phyloP scores from a whole-genome alignment of 345 rosid genomes.

The Microcos paniculata region DNA sequence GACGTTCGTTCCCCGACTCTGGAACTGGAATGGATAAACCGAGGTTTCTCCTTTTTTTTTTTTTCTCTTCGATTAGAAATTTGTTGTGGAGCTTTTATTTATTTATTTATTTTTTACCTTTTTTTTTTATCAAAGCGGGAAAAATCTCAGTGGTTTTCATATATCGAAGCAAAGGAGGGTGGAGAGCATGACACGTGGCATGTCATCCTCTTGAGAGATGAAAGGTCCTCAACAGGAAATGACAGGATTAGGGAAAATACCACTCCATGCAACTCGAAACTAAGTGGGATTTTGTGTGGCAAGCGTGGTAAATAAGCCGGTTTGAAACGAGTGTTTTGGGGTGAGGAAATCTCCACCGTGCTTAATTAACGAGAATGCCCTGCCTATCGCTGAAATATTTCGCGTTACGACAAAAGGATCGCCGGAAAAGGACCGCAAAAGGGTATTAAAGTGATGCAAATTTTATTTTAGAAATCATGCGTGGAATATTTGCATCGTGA shows the following conservation, averaged over 20 bases:
- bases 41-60: slow-evolving; percentile 6
- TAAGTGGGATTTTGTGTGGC: background rate
- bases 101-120: slow-evolving; percentile 8
- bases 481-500: slow-evolving; percentile 4
- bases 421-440: slow-evolving; percentile 15
- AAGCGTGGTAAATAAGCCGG: background rate
- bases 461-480: background rate
- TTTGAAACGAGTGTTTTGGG: background rate
- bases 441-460: background rate
- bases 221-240: background rate
- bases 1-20: background rate
- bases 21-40: slow-evolving; percentile 39
- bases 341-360: slow-evolving; percentile 18
- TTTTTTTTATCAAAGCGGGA: slow-evolving; percentile 46
- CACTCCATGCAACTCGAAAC: slow-evolving; percentile 15
- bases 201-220: slow-evolving; percentile 37
- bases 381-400: background rate
- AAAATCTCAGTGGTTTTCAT: slow-evolving; percentile 42
- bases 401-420: background rate
- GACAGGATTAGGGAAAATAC: slow-evolving; percentile 6
- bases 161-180: slow-evolving; percentile 44
- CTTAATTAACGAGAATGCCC: background rate
- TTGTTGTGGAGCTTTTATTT: background rate
- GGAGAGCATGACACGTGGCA: slow-evolving; percentile 64
- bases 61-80: background rate